These are phyloP conservation scores for Wickerhamomyces tratensis DNA, from an alignment of 805 yeast species.

Conservation along the genomic window DNA sequence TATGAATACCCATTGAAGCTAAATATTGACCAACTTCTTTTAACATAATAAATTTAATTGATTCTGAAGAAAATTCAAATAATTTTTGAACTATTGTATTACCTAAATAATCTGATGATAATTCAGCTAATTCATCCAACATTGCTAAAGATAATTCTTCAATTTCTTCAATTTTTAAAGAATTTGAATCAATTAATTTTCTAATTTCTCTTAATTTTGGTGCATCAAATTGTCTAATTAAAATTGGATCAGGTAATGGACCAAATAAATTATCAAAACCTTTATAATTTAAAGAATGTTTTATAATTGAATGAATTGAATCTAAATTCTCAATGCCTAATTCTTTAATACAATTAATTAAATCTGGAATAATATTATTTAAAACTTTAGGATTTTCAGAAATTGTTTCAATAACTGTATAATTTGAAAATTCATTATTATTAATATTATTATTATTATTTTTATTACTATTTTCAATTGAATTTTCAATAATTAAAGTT, in stretches of 20 bases:
- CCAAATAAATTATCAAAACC: slow-evolving; percentile 51
- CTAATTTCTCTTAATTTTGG: slow-evolving; percentile 83
- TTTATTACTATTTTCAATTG: no score
- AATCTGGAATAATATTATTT: slow-evolving; percentile 17
- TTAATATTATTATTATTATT: no score
- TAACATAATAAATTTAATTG: slow-evolving; percentile 73
- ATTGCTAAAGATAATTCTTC: slow-evolving; percentile 79
- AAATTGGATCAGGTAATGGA: slow-evolving; percentile 65
- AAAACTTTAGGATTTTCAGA: slow-evolving; percentile 12
- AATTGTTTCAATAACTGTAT: slow-evolving; percentile 6
- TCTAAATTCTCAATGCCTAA: slow-evolving; percentile 23
- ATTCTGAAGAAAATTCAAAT: slow-evolving; percentile 60
- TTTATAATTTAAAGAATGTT: slow-evolving; percentile 31
- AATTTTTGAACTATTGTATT: slow-evolving; percentile 92
- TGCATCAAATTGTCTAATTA: slow-evolving; percentile 71
- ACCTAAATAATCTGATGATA: slow-evolving; percentile 88
- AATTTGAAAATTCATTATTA: background rate
- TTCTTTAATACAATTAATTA: slow-evolving; percentile 19
- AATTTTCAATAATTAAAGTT: no score
- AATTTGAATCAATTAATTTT: slow-evolving; percentile 53
- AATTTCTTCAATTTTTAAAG: slow-evolving; percentile 47
- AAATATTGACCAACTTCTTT: slow-evolving; percentile 67
- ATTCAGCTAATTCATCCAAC: slow-evolving; percentile 82
- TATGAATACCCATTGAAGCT: slow-evolving; percentile 90
- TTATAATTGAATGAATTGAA: slow-evolving; percentile 34